Base-by-base conservation (phyloP, 306 rosid species). In the Vicia faba region DNA sequence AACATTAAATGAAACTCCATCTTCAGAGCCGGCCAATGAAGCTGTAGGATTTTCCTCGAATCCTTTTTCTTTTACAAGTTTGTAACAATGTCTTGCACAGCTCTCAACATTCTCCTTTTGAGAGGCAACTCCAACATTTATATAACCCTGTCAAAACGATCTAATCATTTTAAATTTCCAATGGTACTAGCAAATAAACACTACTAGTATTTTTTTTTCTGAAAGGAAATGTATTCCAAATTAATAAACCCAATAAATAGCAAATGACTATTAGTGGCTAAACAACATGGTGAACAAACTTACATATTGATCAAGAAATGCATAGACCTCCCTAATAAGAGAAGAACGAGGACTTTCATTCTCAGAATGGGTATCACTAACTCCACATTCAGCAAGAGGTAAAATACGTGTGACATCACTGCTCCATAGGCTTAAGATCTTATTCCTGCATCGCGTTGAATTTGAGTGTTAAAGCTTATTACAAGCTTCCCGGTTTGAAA, bases 351-450 rank as follows among this genome's bases (percentile, higher is more conserved):
- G 75, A 69, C 83, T 73, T 80, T 86, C 97, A 69, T 78, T 83
- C 65, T 68, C 78, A 35, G 78, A 77, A 63, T 73, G 65, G 44
- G 73, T 45, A 80, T 75, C 88, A 75, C 81, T 71, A 61, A 85
- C 87, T 71, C 99, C 97, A 84, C 95, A 95, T 49, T 95, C 97
- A 63, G 87, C 70, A 62, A 95, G 97, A 72, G 90, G 96, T 80
- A 95, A 85, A 75, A 91, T 81, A 39, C 99, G 96, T 3, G 87
- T 85, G 79, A 95, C 85, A 80, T 95, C 97, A 78, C 88, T 88
- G 81, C 81, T 84, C 99, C 99, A 95, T 39, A 86, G 88, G 61
- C 78, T 84, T 76, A 95, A 75, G 70, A 95, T 91, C 80, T 84
- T 85, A 80, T 95, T 95, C 88, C 99, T 95, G 95, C 75, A 81